Percentiles rank a stretch among this genome's conserved stretches.
phyloP scores from a whole-genome alignment of 805 yeast genomes.

The Kazachstania psychrophila region DNA sequence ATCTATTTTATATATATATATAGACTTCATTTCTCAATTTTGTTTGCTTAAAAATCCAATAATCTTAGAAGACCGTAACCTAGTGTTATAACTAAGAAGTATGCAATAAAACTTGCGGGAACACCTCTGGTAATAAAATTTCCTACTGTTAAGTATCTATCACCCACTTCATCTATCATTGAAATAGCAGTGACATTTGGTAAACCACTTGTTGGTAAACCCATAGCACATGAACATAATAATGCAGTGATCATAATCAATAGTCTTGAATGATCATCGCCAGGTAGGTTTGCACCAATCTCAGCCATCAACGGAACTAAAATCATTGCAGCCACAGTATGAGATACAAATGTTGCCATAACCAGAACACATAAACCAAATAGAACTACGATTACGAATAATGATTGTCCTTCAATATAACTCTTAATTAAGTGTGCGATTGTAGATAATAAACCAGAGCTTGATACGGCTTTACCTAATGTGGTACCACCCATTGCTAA shows the following conservation, averaged over 20 bases:
- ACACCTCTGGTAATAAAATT: constrained; percentile 87
- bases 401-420: constrained; percentile 54
- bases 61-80: constrained; percentile 66
- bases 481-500: constrained; percentile 98
- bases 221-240: constrained; percentile 93
- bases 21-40: neutral
- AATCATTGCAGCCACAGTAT: constrained; percentile 93
- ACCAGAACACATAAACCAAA: constrained; percentile 76
- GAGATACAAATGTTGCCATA: constrained; percentile 92
- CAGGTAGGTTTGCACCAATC: constrained; percentile 65
- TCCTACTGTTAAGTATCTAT: constrained; percentile 76
- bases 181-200: constrained; percentile 97
- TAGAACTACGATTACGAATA: constrained; percentile 63
- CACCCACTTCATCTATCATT: constrained; percentile 85
- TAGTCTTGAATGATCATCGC: constrained; percentile 75
- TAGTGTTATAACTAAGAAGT: constrained; percentile 59
- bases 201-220: constrained; percentile 93
- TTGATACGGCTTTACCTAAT: constrained; percentile 87
- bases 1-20: too few species aligned
- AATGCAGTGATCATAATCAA: constrained; percentile 56
- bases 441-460: constrained; percentile 75
- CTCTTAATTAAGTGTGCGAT: constrained; percentile 64
- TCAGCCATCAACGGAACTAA: constrained; percentile 84
- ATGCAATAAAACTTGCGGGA: constrained; percentile 73
- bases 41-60: constrained; percentile 36